Evolutionary conservation across 768 basidiomycete genomes (phyloP), one percentile per base, ranked within the genome.

Genomic region (Suillus plorans): DNA sequence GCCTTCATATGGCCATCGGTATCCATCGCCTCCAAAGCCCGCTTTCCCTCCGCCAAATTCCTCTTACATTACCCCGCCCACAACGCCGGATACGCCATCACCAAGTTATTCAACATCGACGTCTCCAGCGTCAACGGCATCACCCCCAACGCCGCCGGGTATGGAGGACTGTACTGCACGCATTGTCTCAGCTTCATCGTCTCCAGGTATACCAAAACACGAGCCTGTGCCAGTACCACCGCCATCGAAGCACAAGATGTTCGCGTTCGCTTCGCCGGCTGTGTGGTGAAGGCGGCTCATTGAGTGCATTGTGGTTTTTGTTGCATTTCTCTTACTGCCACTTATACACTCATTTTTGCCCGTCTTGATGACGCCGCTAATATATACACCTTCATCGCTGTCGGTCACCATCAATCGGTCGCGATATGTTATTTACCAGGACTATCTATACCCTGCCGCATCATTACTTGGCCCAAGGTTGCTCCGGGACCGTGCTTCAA

Each of bases 281-380:
- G 79, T 80, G 22, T 90, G 89, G 89, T 90, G 82, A 80, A 89
- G 89, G 89, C 89, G 81, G 80, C 71, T 56, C 45, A 31, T 70
- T 67, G 68, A 41, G 41, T 41, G 57, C 37, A 58, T 7, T 8
- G 39, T 59, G n/a, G 58, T 18, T 7, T 66, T 57, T 71, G 71
- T 73, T 66, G 60, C 59, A 64, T 65, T 63, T 62, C 41, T 66
- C 61, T 76, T 69, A 64, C 68, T 62, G 63, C 66, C 60, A 64
- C 69, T 69, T 68, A 4, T 60, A 63, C 65, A 63, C 63, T 66
- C 42, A 37, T 64, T 70, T 16, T 20, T 55, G 65, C 34, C 61
- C 71, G 72, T 75, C 75, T 77, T 63, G 76, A 77, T 45, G 74
- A 72, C 70, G 72, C 3, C 68, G 72, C 2, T 68, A 73, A 70